These are phyloP conservation scores for Fraxinus xanthoxyloides DNA, from an alignment of 305 asterid genomes.

Conservation along the genomic window DNA sequence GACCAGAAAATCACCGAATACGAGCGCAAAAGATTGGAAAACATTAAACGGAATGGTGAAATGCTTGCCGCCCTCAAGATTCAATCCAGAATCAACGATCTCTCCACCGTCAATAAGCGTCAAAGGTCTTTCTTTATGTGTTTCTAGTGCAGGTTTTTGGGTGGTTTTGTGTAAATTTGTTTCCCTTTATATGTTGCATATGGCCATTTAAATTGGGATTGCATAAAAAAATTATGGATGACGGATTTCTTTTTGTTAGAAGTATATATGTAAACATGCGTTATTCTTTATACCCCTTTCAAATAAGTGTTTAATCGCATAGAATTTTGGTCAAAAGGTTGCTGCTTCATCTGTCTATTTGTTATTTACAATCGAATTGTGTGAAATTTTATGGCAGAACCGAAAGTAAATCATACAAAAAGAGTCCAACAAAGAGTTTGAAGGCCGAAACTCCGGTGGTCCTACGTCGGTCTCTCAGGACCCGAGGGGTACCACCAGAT, in stretches of 20 bases:
- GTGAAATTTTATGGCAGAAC: slow-evolving; percentile 38
- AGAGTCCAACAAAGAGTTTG: slow-evolving; percentile 60
- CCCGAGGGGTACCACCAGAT: slow-evolving; percentile 78
- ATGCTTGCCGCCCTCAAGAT: slow-evolving; percentile 83
- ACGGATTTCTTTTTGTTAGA: background rate
- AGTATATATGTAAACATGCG: background rate
- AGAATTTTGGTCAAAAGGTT: background rate
- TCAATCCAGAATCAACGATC: slow-evolving; percentile 51
- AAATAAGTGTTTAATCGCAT: background rate
- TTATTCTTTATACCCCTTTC: background rate
- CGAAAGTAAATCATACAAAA: slow-evolving; percentile 55
- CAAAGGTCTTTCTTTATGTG: slow-evolving; percentile 32
- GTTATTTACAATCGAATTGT: background rate
- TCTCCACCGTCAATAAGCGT: slow-evolving; percentile 54
- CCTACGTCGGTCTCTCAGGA: slow-evolving; percentile 78
- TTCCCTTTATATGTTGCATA: background rate
- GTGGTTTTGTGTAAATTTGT: background rate
- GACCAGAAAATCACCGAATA: slow-evolving; percentile 53
- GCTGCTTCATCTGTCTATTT: background rate
- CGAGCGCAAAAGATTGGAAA: slow-evolving; percentile 75
- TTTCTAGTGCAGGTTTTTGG: background rate
- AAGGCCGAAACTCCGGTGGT: slow-evolving; percentile 59
- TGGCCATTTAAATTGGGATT: background rate
- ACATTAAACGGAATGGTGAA: slow-evolving; percentile 74
- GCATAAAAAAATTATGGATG: background rate